Evolutionary conservation across 2,329 filamentous ascomycete species (phyloP).

Genomic region (Zymoseptoria crescenta): DNA sequence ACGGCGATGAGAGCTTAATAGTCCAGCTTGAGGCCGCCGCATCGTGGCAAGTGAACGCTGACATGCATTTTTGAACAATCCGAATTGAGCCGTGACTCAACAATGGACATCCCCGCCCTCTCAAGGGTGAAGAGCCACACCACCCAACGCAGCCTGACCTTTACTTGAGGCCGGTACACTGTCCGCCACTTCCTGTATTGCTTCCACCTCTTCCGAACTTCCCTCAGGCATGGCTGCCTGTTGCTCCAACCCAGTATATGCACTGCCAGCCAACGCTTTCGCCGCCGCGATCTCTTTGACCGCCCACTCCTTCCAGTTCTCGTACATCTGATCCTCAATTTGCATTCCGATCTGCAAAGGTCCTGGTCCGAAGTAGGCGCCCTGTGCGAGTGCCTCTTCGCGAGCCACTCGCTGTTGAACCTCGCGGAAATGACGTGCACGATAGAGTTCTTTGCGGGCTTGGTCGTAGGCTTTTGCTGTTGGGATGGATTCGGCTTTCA

Average conservation of each 20-base stretch:
- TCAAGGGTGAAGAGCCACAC: conserved; percentile 31
- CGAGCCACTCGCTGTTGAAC: conserved; percentile 72
- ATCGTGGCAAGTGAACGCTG: too few relatives aligned
- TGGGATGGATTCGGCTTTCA: conserved; percentile 41
- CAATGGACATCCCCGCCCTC: not conserved
- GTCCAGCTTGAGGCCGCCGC: too few relatives aligned
- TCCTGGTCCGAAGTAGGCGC: conserved; percentile 79
- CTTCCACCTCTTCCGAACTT: conserved; percentile 29
- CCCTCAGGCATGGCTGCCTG: conserved; percentile 26
- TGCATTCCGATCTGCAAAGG: conserved; percentile 69
- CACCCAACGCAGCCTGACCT: conserved; percentile 32
- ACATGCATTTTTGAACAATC: too few relatives aligned
- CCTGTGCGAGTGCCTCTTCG: conserved; percentile 79
- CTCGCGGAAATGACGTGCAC: conserved; percentile 71
- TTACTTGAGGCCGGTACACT: conserved; percentile 26
- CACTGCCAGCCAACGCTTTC: conserved; percentile 42
- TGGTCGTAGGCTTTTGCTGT: conserved; percentile 69
- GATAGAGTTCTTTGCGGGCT: conserved; percentile 85
- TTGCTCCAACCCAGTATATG: conserved; percentile 32
- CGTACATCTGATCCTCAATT: conserved; percentile 71
- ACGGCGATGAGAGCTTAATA: too few relatives aligned
- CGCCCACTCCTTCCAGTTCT: conserved; percentile 82
- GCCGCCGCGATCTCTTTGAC: conserved; percentile 42
- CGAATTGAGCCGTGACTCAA: not conserved
- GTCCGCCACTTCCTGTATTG: conserved; percentile 29